phyloP scores from a whole-genome alignment of 2,329 filamentous ascomycete genomes.

The Lizonia empirigonia region DNA sequence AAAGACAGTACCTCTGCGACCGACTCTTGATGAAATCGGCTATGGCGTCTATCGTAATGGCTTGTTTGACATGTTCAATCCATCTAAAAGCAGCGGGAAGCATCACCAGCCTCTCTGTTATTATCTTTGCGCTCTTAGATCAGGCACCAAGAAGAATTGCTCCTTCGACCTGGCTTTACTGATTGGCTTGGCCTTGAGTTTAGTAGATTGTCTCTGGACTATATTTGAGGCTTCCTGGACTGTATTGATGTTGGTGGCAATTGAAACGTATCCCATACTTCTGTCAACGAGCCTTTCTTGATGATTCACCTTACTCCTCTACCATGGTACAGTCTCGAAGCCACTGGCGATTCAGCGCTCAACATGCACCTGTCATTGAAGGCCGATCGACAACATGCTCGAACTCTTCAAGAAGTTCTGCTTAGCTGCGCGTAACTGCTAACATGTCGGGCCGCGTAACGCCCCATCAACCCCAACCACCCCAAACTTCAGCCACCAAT shows the following conservation, averaged over 20 bases:
- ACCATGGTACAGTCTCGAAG: neutral
- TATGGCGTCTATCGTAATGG: neutral
- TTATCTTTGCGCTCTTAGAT: neutral
- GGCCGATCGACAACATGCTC: neutral
- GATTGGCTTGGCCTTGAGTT: neutral
- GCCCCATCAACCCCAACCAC: no score
- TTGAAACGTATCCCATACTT: constrained; percentile 6
- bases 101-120: neutral
- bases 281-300: neutral
- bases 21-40: neutral
- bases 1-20: constrained; percentile 3
- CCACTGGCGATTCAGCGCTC: neutral
- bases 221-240: neutral
- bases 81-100: constrained; percentile 1
- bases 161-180: neutral
- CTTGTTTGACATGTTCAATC: neutral
- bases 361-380: neutral
- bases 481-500: no score
- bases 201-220: neutral
- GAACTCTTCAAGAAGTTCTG: no score
- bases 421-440: no score
- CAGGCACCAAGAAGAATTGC: neutral
- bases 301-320: neutral
- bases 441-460: no score
- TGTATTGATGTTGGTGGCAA: constrained; percentile 1